These are phyloP conservation scores for Xerocomellus amylosporus DNA, from an alignment of 768 basidiomycete genomes.

Conservation along the genomic window DNA sequence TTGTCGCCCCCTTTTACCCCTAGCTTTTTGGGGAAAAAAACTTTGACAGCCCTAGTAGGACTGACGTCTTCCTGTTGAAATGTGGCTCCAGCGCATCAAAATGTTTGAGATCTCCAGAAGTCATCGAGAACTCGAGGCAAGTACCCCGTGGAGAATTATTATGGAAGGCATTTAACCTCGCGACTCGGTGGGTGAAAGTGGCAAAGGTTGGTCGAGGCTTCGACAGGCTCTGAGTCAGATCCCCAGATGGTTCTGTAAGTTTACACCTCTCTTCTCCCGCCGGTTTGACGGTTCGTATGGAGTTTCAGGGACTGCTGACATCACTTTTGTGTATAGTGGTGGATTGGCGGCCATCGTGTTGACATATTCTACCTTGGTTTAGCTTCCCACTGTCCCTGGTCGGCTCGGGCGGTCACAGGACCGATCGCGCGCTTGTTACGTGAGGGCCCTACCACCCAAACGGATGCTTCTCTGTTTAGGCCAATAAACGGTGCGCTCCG, in stretches of 20 bases:
- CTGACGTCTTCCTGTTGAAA: neutral
- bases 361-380: constrained; percentile 26
- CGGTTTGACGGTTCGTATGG: constrained; percentile 17
- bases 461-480: constrained; percentile 13
- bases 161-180: constrained; percentile 23
- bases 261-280: constrained; percentile 26
- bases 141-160: constrained; percentile 19
- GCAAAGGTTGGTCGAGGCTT: constrained; percentile 12
- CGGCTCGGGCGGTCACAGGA: constrained; percentile 8
- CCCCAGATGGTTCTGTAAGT: constrained; percentile 15
- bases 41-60: neutral
- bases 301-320: constrained; percentile 24
- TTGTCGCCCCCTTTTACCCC: neutral
- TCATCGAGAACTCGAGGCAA: constrained; percentile 17
- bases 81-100: constrained; percentile 1
- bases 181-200: constrained; percentile 12
- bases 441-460: constrained; percentile 14
- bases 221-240: constrained; percentile 18
- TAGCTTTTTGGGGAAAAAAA: neutral
- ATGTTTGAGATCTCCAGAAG: constrained; percentile 12
- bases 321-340: constrained; percentile 17
- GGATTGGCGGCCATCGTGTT: constrained; percentile 23
- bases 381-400: constrained; percentile 11
- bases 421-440: constrained; percentile 21
- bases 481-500: constrained; percentile 11